Evolutionary conservation across 2,329 filamentous ascomycete species (phyloP).

Genomic region (Orbilia ellipsospora): DNA sequence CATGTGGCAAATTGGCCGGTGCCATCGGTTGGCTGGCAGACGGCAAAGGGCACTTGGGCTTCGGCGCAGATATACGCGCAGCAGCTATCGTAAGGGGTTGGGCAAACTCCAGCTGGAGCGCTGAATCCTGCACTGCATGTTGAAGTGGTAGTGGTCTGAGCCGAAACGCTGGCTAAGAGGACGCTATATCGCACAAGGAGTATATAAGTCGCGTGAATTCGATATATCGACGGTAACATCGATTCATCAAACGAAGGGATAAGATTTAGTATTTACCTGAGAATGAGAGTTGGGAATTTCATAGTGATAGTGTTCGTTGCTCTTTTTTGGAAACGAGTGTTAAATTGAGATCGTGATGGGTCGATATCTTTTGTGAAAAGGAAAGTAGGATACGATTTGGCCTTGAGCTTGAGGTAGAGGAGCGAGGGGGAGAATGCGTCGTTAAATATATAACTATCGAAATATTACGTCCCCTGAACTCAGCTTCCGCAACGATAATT

Average conservation of each 20-base stretch:
- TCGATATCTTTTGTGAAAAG: no score
- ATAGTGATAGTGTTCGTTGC: background rate
- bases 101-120: conserved; percentile 31
- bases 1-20: conserved; percentile 6
- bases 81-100: conserved; percentile 35
- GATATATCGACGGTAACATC: background rate
- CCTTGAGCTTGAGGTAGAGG: background rate
- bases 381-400: background rate
- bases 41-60: conserved; percentile 36
- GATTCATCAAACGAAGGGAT: no score
- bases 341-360: no score
- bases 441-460: background rate
- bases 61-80: conserved; percentile 40
- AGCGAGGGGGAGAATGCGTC: background rate
- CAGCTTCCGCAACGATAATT: conserved; percentile 12
- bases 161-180: conserved; percentile 13
- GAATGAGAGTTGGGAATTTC: background rate
- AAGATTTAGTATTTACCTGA: background rate
- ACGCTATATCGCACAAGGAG: conserved; percentile 15
- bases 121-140: conserved; percentile 22
- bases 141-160: conserved; percentile 16
- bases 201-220: background rate
- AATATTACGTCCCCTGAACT: background rate
- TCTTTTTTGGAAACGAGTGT: no score
- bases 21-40: conserved; percentile 38